Evolutionary conservation across 2,329 filamentous ascomycete genomes (phyloP).

Genomic region (Rosellinia necatrix): DNA sequence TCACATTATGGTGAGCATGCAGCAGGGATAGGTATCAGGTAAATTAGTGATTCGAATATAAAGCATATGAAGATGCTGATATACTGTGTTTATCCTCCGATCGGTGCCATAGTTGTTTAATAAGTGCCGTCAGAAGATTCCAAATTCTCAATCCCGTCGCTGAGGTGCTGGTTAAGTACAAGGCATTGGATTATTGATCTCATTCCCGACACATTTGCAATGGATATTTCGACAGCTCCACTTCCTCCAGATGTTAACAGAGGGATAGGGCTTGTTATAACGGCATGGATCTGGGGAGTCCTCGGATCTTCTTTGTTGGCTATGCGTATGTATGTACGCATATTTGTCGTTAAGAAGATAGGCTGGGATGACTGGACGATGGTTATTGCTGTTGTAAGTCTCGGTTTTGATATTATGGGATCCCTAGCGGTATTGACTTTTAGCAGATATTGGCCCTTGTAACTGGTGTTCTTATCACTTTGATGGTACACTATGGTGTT

Average conservation of each 20-base stretch:
- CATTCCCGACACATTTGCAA: background rate
- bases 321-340: background rate
- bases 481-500: background rate
- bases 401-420: no score
- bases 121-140: no score
- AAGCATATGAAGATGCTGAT: no score
- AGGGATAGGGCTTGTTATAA: background rate
- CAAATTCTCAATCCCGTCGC: no score
- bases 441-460: background rate
- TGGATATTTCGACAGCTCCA: background rate
- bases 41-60: no score
- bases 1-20: no score
- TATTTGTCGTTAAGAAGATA: background rate
- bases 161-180: no score
- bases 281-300: background rate
- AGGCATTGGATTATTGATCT: no score
- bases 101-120: no score
- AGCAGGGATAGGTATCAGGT: no score
- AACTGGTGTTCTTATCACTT: background rate
- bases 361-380: background rate
- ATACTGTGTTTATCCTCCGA: no score
- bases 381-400: background rate
- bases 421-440: background rate
- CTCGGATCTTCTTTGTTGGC: background rate
- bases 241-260: background rate